A percentile compares a stretch with the other conserved stretches of the same genome.
Evolutionary conservation across 108 stramenopile species (phyloP).

Genomic region (Fistulifera pelliculosa): DNA sequence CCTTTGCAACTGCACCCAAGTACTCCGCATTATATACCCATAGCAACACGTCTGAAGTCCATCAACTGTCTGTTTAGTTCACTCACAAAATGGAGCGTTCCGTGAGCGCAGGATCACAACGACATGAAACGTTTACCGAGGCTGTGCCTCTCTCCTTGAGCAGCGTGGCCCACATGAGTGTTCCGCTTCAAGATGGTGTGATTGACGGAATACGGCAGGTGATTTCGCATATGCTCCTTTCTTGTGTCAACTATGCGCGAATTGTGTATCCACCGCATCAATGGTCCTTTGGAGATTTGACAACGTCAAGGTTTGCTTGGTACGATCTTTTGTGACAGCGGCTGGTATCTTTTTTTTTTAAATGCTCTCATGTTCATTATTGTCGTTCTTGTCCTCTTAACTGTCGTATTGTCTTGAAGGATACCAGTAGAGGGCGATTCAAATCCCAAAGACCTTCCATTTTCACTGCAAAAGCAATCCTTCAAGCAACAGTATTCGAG

Average conservation of each 20-base stretch:
- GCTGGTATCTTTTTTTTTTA: no score
- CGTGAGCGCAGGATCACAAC: background rate
- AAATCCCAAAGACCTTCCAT: conserved; percentile 17
- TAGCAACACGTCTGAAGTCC: no score
- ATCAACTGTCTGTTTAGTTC: no score
- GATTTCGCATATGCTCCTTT: conserved; percentile 27
- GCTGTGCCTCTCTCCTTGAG: conserved; percentile 43
- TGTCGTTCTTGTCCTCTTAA: background rate
- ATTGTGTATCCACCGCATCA: conserved; percentile 18
- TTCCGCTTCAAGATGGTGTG: conserved; percentile 43
- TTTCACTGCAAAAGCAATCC: conserved; percentile 16
- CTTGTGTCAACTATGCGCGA: conserved; percentile 38
- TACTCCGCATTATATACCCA: no score
- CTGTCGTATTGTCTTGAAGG: no score
- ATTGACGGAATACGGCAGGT: conserved; percentile 37
- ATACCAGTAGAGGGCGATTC: conserved; percentile 3
- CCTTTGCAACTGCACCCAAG: no score
- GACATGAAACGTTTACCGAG: conserved; percentile 33
- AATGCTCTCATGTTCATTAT: no score
- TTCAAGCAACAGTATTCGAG: conserved; percentile 30
- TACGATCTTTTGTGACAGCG: background rate
- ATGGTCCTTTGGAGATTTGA: conserved; percentile 25
- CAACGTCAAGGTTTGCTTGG: conserved; percentile 23
- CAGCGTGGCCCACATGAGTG: conserved; percentile 34
- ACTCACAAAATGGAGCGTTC: no score